Base-by-base conservation (phyloP, 73 alveolate genomes). In the Symbiodinium pilosum region DNA sequence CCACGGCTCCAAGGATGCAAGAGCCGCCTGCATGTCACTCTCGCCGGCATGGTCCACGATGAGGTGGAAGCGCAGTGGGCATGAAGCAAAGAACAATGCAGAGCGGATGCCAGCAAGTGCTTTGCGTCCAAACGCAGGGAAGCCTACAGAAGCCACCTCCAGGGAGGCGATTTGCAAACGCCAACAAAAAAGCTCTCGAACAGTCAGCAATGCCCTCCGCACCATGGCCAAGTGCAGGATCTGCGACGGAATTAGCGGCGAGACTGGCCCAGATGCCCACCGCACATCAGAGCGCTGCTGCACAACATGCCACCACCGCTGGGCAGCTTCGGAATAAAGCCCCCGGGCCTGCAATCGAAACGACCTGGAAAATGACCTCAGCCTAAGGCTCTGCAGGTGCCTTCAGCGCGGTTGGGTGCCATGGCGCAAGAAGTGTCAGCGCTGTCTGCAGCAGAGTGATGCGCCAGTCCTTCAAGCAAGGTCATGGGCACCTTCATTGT, bases 101-200 rank as follows among this genome's bases (percentile, higher is more conserved):
- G 89, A 69, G 42, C 97, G 97, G 52, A 91, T 68, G 56, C 97
- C 97, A 11, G 97, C 97, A 43, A 91, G n/a, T 14, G 97, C 97
- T 51, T 91, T 91, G 28, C 77, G 97, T n/a, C 97, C 97, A 40
- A 91, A 91, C 52, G 97, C 52, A 24, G 97, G 97, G 81, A 71
- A 20, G n/a, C 97, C 97, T 41, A 91, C 97, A 2, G 97, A 91
- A 43, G 97, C 97, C 97, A 91, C 97, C 97, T 91, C 18, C 85
- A 32, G 43, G 34, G 16, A 24, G 20, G 2, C 2, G 26, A 54
- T 26, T 6, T n/a, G 73, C 73, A 54, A 54, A 18, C n/a, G n/a
- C n/a, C n/a, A n/a, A n/a, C n/a, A n/a, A n/a, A n/a, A n/a, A n/a
- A n/a, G n/a, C 69, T 6, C 71, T 41, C 28, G 21, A 28, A 54